phyloP scores from a whole-genome alignment of 140 eudicot genomes.

The Artemisia princeps region DNA sequence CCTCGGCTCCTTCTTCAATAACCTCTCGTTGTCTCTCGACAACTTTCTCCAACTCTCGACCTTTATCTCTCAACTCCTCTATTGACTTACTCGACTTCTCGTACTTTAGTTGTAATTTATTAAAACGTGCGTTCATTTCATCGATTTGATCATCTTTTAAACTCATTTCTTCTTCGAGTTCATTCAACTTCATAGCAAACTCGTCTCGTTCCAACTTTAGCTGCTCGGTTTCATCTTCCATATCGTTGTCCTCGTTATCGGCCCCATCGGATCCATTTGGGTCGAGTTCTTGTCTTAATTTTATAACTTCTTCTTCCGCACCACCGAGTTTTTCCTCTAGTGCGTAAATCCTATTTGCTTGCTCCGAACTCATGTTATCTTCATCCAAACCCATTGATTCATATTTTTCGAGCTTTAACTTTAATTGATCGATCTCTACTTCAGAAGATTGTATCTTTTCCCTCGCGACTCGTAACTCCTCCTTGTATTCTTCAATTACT shows the following conservation, averaged over 20 bases:
- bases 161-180: conserved; percentile 30
- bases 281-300: conserved; percentile 34
- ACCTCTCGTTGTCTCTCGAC: conserved; percentile 41
- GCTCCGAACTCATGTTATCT: background rate
- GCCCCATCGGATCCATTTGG: conserved; percentile 10
- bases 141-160: conserved; percentile 46
- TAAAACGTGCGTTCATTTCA: conserved; percentile 40
- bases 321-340: conserved; percentile 30
- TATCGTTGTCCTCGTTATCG: conserved; percentile 28
- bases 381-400: conserved; percentile 23
- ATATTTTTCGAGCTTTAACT: conserved; percentile 28
- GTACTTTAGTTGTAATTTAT: conserved; percentile 38
- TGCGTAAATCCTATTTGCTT: background rate
- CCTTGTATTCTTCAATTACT: conserved; percentile 33
- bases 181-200: conserved; percentile 23
- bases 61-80: conserved; percentile 33
- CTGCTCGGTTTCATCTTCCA: conserved; percentile 41
- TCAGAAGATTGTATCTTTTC: conserved; percentile 44
- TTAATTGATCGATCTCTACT: conserved; percentile 41
- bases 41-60: conserved; percentile 39
- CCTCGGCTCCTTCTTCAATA: conserved; percentile 68
- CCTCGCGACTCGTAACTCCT: conserved; percentile 42
- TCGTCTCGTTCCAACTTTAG: conserved; percentile 42
- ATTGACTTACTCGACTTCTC: conserved; percentile 32
- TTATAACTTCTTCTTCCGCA: conserved; percentile 33